These are phyloP conservation scores for Lasiodiplodia sp. DNA, from an alignment of 2,329 filamentous ascomycete genomes.

Conservation along the genomic window DNA sequence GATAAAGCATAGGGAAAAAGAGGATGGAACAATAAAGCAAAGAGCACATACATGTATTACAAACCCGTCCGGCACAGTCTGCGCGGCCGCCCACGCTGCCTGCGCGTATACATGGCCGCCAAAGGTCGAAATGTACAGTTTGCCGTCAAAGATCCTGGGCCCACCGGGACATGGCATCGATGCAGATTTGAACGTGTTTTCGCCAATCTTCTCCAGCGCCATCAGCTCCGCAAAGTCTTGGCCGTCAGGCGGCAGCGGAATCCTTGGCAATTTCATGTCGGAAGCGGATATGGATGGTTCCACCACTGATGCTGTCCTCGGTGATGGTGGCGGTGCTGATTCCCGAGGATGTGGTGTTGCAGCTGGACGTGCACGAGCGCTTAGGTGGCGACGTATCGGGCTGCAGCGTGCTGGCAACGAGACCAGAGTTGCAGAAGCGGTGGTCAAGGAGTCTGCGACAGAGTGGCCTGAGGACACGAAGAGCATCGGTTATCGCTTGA, in stretches of 20 bases:
- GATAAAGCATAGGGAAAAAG: not conserved
- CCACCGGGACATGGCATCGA: not conserved
- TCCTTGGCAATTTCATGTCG: not conserved
- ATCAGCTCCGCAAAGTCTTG: conserved; percentile 49
- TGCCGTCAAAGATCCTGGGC: conserved; percentile 37
- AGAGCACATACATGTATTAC: conserved; percentile 57
- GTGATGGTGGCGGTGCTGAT: not conserved
- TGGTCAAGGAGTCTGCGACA: not conserved
- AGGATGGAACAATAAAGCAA: conserved; percentile 31
- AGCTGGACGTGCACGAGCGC: not conserved
- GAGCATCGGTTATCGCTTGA: not conserved
- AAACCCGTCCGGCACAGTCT: conserved; percentile 59
- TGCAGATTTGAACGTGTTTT: conserved; percentile 47
- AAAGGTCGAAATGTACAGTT: conserved; percentile 55
- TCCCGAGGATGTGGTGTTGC: not conserved
- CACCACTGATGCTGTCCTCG: too few relatives aligned
- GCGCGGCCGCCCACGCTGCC: conserved; percentile 62
- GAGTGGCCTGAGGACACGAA: not conserved
- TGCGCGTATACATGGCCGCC: conserved; percentile 65
- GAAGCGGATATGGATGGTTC: too few relatives aligned
- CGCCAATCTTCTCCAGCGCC: conserved; percentile 50
- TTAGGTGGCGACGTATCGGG: not conserved
- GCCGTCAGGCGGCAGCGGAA: not conserved
- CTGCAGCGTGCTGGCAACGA: not conserved
- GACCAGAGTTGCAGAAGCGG: not conserved